Conservation (phyloP, 768 basidiomycete species). For the Kockovaella imperatae region DNA sequence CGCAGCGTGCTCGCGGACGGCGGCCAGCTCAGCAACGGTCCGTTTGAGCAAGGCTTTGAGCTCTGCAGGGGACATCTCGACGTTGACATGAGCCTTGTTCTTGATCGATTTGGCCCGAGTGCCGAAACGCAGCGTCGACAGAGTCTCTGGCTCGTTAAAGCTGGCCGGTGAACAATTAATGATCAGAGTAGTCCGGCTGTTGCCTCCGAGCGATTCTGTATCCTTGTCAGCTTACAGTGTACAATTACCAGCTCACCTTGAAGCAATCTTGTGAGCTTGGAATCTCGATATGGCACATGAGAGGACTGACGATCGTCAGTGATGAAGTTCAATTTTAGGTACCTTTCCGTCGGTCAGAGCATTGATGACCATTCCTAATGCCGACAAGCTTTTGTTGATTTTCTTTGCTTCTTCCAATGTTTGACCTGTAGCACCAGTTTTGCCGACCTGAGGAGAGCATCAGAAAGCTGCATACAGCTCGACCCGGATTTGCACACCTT, state of each 20-base stretch:
- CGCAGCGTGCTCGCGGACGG: slow-evolving; percentile 76
- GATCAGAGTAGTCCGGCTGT: slow-evolving; percentile 76
- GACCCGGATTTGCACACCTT: slow-evolving; percentile 52
- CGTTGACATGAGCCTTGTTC: slow-evolving; percentile 98
- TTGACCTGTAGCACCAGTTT: slow-evolving; percentile 97
- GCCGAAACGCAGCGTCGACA: slow-evolving; percentile 96
- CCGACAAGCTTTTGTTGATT: slow-evolving; percentile 97
- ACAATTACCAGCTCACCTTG: slow-evolving; percentile 82
- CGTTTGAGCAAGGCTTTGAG: slow-evolving; percentile 87
- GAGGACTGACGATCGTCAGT: slow-evolving; percentile 58
- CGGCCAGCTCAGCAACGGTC: slow-evolving; percentile 74
- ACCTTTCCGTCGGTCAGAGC: slow-evolving; percentile 94
- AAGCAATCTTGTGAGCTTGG: slow-evolving; percentile 94
- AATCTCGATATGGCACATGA: slow-evolving; percentile 97
- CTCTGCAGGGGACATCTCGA: slow-evolving; percentile 86
- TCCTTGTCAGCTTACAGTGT: slow-evolving; percentile 1
- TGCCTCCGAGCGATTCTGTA: slow-evolving; percentile 43
- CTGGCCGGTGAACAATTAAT: slow-evolving; percentile 92
- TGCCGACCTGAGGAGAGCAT: slow-evolving; percentile 55
- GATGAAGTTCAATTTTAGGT: slow-evolving; percentile 17
- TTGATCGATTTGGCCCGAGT: slow-evolving; percentile 99
- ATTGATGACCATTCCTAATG: slow-evolving; percentile 99
- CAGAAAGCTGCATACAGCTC: not conserved
- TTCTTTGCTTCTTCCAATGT: slow-evolving; percentile 99
- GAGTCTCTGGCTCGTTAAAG: slow-evolving; percentile 93